These are phyloP conservation scores for Yamadazyma jaroonii DNA, from an alignment of 1,139 yeast genomes.

Conservation along the genomic window DNA sequence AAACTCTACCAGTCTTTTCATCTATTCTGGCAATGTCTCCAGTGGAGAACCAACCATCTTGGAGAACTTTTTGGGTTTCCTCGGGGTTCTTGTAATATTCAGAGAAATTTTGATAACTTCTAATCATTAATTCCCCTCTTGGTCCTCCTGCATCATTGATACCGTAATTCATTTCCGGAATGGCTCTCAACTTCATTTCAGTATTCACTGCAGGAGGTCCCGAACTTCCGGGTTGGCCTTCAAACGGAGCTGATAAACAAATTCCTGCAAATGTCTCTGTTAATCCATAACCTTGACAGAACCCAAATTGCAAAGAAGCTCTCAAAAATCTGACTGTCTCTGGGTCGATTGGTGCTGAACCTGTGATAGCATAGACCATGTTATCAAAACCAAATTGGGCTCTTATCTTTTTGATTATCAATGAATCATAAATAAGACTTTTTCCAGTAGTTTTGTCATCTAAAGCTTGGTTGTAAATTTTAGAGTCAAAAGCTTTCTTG, in stretches of 20 bases:
- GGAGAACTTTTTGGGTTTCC: slow-evolving; percentile 45
- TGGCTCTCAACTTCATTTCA: slow-evolving; percentile 35
- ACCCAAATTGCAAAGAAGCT: slow-evolving; percentile 36
- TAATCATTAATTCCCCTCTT: slow-evolving; percentile 39
- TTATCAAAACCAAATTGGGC: slow-evolving; percentile 30
- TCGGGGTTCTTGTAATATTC: slow-evolving; percentile 39
- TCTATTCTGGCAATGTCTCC: slow-evolving; percentile 40
- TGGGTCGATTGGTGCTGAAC: slow-evolving; percentile 45
- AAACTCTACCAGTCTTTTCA: slow-evolving; percentile 23
- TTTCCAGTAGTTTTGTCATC: slow-evolving; percentile 14
- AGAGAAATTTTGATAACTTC: slow-evolving; percentile 39
- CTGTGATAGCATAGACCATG: slow-evolving; percentile 26
- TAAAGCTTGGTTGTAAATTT: slow-evolving; percentile 9
- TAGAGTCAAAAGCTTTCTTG: slow-evolving; percentile 20
- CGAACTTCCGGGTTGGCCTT: slow-evolving; percentile 40
- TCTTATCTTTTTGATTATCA: slow-evolving; percentile 28
- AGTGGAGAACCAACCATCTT: slow-evolving; percentile 50
- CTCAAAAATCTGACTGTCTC: slow-evolving; percentile 41
- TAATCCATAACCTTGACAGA: slow-evolving; percentile 45
- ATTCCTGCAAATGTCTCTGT: slow-evolving; percentile 48
- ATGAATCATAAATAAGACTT: slow-evolving; percentile 31
- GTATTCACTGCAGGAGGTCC: slow-evolving; percentile 34
- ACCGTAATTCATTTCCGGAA: slow-evolving; percentile 38
- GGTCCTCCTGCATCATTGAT: slow-evolving; percentile 33
- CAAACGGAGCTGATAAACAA: slow-evolving; percentile 27